Percentiles rank a stretch among this genome's conserved stretches.
Evolutionary conservation across 768 basidiomycete genomes (phyloP).

Genomic region (Sistotremastrum suecicum): DNA sequence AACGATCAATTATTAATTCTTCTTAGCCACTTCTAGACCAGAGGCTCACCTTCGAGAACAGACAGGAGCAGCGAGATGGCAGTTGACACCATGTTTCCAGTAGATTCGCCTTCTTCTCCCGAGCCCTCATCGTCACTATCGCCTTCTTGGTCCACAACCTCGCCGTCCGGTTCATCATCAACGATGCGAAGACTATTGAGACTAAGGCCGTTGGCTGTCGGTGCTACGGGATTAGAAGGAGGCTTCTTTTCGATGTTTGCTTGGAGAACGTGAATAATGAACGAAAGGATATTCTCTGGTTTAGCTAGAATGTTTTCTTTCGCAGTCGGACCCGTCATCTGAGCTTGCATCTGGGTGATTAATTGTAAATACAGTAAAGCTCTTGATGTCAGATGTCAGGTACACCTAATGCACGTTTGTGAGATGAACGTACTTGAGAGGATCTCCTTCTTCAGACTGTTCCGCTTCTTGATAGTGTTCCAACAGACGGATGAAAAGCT

Average conservation of each 20-base stretch:
- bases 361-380: conserved; percentile 66
- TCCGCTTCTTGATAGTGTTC: conserved; percentile 48
- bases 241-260: conserved; percentile 13
- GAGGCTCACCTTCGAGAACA: conserved; percentile 61
- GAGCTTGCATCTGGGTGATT: conserved; percentile 66
- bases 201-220: not conserved
- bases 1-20: not conserved
- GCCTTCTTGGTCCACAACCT: conserved; percentile 26
- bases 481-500: conserved; percentile 59
- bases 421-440: conserved; percentile 30
- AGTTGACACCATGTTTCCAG: conserved; percentile 58
- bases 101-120: conserved; percentile 21
- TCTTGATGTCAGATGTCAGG: conserved; percentile 20
- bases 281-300: conserved; percentile 64
- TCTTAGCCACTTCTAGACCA: not conserved
- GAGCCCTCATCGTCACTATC: conserved; percentile 43
- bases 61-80: conserved; percentile 72
- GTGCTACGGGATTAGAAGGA: not conserved
- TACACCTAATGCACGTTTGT: not conserved
- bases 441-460: conserved; percentile 21
- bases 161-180: conserved; percentile 17
- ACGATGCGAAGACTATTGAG: conserved; percentile 20
- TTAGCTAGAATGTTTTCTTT: conserved; percentile 45
- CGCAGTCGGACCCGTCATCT: conserved; percentile 39
- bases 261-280: conserved; percentile 68